Base-by-base conservation (phyloP, 202 grass and related monocot genomes). In the Elaeis oleifera region DNA sequence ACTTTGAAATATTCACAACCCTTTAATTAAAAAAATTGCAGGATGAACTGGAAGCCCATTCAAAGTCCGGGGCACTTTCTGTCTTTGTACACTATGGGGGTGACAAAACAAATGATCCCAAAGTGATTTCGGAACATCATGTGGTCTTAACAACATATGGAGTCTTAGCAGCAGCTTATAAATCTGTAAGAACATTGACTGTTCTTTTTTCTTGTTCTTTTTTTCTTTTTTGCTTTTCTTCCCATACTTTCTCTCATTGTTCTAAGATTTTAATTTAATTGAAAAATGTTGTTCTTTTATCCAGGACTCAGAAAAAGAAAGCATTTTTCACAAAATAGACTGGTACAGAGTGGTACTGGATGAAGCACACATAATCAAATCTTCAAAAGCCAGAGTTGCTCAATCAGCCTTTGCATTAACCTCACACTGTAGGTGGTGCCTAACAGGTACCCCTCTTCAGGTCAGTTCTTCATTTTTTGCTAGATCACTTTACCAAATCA, bases 331-430 rank as follows among this genome's bases (percentile, higher is more conserved):
- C 56, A 83, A 54, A 58, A 56, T 88, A 53, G 69, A 88, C 73
- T 90, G 90, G 90, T 62, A 88, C 72, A 88, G 90, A 84, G 58
- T 96, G 51, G 86, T 96, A 25, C 74, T 96, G 64, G 87, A 96
- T 80, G 90, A 96, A 77, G 90, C 87, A 7, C 90, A 96, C 57
- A 90, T 58, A 29, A 96, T 96, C 53, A 96, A 96, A 76, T 88
- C 70, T 56, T 81, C 84, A 6, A 96, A 73, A 80, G 79, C 78
- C 51, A 84, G 71, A 82, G 81, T 52, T 17, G 87, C 90, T 51
- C 86, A 88, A 73, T 75, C 90, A 54, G 80, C 90, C 51, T 88
- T 79, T 74, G 71, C 64, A 50, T 88, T 96, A 56, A 80, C 44
- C 14, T 77, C 90, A 19, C 66, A 90, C 49, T 90, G 87, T 83